Conservation (phyloP, 108 stramenopile genomes). For the Conticribra guillardii region DNA sequence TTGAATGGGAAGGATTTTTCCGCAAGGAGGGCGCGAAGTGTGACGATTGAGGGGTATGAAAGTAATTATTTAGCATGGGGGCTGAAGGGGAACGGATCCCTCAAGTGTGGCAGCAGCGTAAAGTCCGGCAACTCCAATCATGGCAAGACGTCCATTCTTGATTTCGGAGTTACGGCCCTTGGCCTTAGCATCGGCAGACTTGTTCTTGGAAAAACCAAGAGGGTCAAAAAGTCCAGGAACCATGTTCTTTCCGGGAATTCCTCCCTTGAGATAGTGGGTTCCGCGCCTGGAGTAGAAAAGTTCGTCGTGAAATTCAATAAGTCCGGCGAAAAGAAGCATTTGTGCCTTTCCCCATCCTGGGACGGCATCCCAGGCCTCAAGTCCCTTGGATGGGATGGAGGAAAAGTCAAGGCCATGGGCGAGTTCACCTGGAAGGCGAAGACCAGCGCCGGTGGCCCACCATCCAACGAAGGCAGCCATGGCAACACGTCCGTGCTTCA, state of each 20-base stretch:
- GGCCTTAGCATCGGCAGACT: slow-evolving; percentile 64
- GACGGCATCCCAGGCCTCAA: slow-evolving; percentile 84
- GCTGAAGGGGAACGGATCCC: slow-evolving; percentile 79
- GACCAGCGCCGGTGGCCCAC: slow-evolving; percentile 71
- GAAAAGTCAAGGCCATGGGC: slow-evolving; percentile 67
- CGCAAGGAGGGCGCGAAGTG: too few relatives aligned
- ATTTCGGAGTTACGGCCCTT: slow-evolving; percentile 73
- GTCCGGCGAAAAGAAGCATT: slow-evolving; percentile 78
- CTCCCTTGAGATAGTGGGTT: slow-evolving; percentile 80
- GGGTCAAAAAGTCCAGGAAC: slow-evolving; percentile 86
- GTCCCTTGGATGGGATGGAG: slow-evolving; percentile 70
- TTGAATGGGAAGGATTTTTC: too few relatives aligned
- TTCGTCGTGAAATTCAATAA: slow-evolving; percentile 84
- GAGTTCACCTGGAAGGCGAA: slow-evolving; percentile 76
- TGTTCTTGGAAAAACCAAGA: slow-evolving; percentile 62
- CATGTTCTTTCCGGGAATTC: slow-evolving; percentile 84
- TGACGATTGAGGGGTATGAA: neutral
- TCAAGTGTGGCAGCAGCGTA: slow-evolving; percentile 64
- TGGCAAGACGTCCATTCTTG: slow-evolving; percentile 88
- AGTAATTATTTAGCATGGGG: slow-evolving; percentile 45
- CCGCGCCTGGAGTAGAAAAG: slow-evolving; percentile 63
- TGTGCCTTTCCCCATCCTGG: slow-evolving; percentile 89
- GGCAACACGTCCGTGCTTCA: slow-evolving; percentile 83
- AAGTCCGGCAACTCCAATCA: slow-evolving; percentile 81
- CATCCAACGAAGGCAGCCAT: slow-evolving; percentile 89